These are phyloP conservation scores for Saksenaea vasiformis DNA, from an alignment of 371 early-diverging fungal species.

Conservation along the genomic window DNA sequence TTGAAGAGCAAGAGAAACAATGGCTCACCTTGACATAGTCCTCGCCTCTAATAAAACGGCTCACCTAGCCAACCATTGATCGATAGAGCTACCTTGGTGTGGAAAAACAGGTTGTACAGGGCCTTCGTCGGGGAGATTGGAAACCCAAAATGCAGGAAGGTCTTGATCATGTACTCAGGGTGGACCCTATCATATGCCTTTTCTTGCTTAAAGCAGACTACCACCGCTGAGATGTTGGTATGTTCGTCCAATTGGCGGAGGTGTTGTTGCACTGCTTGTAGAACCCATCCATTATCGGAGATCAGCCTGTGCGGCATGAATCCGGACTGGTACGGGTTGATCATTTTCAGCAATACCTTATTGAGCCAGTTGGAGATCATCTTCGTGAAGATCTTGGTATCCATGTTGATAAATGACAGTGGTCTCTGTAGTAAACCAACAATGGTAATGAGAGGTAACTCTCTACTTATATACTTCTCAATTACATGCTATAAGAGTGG, in stretches of 20 bases:
- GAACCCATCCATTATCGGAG: slow-evolving; percentile 14
- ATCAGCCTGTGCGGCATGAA: slow-evolving; percentile 12
- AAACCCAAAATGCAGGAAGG: neutral
- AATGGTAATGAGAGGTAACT: too few relatives aligned
- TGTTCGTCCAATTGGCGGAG: neutral
- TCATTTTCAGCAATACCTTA: neutral
- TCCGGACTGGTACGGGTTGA: slow-evolving; percentile 7
- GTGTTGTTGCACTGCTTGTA: neutral
- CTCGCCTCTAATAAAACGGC: neutral
- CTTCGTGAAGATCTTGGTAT: slow-evolving; percentile 10
- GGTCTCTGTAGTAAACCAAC: too few relatives aligned
- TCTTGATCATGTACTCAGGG: neutral
- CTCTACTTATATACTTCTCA: too few relatives aligned
- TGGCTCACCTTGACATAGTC: neutral
- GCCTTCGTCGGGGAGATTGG: neutral
- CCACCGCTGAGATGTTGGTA: neutral
- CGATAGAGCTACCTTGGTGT: neutral
- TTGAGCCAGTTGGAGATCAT: slow-evolving; percentile 1
- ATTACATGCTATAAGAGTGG: too few relatives aligned
- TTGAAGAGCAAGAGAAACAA: neutral
- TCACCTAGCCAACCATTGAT: neutral
- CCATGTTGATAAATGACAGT: slow-evolving; percentile 4
- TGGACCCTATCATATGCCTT: neutral
- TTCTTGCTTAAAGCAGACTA: neutral
- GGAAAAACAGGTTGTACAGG: neutral